Conservation (phyloP, 1,139 yeast species). For the Petasospora rhodanensis region DNA sequence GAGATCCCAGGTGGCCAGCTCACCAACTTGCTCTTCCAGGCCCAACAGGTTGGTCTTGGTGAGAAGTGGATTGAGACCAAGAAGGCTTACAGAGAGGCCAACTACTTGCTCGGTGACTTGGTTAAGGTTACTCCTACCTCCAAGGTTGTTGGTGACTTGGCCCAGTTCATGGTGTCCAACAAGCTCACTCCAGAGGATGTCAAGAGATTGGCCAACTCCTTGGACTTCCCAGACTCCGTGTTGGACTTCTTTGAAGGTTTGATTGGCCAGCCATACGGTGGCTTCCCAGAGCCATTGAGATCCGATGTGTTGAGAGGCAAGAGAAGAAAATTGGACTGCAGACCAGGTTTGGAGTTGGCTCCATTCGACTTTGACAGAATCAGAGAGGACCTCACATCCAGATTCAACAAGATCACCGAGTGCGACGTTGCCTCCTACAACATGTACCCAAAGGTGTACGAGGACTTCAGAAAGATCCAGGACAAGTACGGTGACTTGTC, state of each 20-base stretch:
- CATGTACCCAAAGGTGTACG: constrained; percentile 98
- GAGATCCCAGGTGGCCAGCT: constrained; percentile 99
- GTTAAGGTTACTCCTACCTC: constrained; percentile 99
- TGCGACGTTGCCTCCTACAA: constrained; percentile 90
- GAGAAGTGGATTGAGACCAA: constrained; percentile 95
- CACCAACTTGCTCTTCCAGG: constrained; percentile 96
- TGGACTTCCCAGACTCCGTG: constrained; percentile 98
- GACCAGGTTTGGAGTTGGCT: constrained; percentile 87
- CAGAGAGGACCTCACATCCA: constrained; percentile 63
- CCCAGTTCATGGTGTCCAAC: constrained; percentile 98
- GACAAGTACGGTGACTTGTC: constrained; percentile 90
- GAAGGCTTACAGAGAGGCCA: constrained; percentile 88
- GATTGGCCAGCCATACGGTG: constrained; percentile 99
- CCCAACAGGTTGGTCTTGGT: constrained; percentile 97
- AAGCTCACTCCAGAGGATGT: constrained; percentile 84
- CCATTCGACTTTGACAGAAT: constrained; percentile 76
- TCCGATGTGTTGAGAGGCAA: constrained; percentile 81
- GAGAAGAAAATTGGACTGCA: constrained; percentile 80
- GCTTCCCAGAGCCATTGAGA: constrained; percentile 98
- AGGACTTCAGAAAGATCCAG: constrained; percentile 67
- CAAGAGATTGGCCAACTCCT: constrained; percentile 74
- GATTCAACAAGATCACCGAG: constrained; percentile 68
- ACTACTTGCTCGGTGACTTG: constrained; percentile 85
- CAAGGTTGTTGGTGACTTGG: constrained; percentile 97
- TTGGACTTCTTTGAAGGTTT: constrained; percentile 97